These are phyloP conservation scores for Fraxinus xanthoxyloides DNA, from an alignment of 305 asterid genomes.

Conservation along the genomic window DNA sequence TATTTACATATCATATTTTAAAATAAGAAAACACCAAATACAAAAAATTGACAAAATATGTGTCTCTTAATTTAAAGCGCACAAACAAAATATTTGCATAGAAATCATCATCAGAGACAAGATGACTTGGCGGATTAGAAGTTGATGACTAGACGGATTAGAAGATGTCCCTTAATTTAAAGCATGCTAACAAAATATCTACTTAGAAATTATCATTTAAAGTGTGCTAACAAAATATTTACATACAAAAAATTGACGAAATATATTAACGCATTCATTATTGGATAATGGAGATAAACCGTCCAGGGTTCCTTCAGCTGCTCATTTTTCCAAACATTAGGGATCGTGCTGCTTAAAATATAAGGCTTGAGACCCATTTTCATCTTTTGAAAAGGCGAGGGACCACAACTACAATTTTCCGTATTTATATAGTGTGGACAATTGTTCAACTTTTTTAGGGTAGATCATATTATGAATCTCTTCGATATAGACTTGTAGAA, in stretches of 20 bases:
- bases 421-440: not conserved
- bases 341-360: not conserved
- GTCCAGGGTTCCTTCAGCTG: too few relatives aligned
- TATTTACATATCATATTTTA: too few relatives aligned
- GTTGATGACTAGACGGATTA: too few relatives aligned
- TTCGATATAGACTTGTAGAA: not conserved
- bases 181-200: too few relatives aligned
- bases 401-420: not conserved
- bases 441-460: not conserved
- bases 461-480: not conserved
- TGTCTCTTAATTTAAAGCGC: not conserved
- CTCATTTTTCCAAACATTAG: not conserved
- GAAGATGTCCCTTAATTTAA: too few relatives aligned
- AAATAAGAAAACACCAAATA: not conserved
- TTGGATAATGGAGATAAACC: too few relatives aligned
- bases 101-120: not conserved
- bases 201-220: too few relatives aligned
- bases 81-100: too few relatives aligned
- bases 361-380: not conserved
- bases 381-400: not conserved
- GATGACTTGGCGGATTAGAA: too few relatives aligned
- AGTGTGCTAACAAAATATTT: too few relatives aligned
- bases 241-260: too few relatives aligned
- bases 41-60: not conserved
- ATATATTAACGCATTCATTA: too few relatives aligned